Evolutionary conservation across 176 grass and related monocot species (phyloP), one percentile per base, ranked within the genome.

Genomic region (Oryza glaberrima): DNA sequence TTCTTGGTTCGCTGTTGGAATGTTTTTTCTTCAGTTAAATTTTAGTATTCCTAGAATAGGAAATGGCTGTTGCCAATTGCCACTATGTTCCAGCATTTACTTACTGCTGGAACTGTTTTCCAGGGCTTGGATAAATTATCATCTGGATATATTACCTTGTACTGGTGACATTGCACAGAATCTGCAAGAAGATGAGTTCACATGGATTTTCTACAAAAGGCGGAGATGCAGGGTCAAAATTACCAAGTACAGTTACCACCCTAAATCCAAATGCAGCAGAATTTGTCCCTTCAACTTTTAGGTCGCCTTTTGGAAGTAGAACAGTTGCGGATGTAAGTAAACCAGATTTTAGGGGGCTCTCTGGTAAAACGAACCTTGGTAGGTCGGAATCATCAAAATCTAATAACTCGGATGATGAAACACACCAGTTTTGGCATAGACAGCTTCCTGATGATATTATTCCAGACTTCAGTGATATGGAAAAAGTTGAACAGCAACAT

Each of bases 181-280:
- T 71, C 72, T 23, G 28, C 54, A 52, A 34, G 66, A 89, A 87
- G 54, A 93, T 90, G 91, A 85, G 84, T 82, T 84, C 77, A 66
- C 70, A 75, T 76, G 84, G 76, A 69, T 35, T 54, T 84, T 65
- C 72, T 58, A 20, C 67, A 28, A 44, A 65, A 44, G 65, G 26
- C 1, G 9, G 43, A 52, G 68, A 71, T 17, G 40, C 12, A 69
- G 80, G 79, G 72, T 75, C 65, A 49, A 80, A 30, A 56, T 75
- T 77, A 80, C 20, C 81, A 22, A 86, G 74, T 71, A 92, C 67
- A 69, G 82, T 64, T 56, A 93, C 83, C 15, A 64, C 87, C 48
- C 70, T 93, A 66, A 93, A 93, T 87, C 91, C 91, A 67, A 93
- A 93, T 77, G 91, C 91, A 77, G 87, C 91, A 77, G 91, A 90